Percentiles rank a stretch among this genome's conserved stretches.
Evolutionary conservation across 441 rosid species (phyloP).

Genomic region (Melastoma candidum): DNA sequence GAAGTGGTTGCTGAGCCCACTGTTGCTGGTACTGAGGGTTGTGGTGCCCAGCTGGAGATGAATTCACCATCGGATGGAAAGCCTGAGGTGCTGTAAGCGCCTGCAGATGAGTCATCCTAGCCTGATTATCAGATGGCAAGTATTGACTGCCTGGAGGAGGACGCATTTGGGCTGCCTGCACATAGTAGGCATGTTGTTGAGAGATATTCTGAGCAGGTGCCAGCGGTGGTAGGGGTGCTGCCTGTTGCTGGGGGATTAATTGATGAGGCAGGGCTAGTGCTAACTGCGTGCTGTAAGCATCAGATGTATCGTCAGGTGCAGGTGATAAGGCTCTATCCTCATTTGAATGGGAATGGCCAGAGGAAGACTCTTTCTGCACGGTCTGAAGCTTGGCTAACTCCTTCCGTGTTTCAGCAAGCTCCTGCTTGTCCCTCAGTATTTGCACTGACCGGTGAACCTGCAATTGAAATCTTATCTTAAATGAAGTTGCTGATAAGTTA

Average conservation of each 20-base stretch:
- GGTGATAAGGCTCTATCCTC: constrained; percentile 60
- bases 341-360: constrained; percentile 17
- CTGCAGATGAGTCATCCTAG: constrained; percentile 44
- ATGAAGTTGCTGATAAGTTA: too few species aligned
- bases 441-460: constrained; percentile 9
- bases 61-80: constrained; percentile 33
- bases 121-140: constrained; percentile 44
- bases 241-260: constrained; percentile 49
- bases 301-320: constrained; percentile 46
- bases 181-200: constrained; percentile 27
- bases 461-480: background rate
- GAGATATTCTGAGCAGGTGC: constrained; percentile 36
- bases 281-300: constrained; percentile 65
- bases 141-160: constrained; percentile 18
- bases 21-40: constrained; percentile 58
- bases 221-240: constrained; percentile 34
- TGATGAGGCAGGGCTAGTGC: constrained; percentile 89
- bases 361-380: constrained; percentile 8
- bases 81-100: constrained; percentile 40
- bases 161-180: too few species aligned
- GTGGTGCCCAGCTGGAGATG: constrained; percentile 33
- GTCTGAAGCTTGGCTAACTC: constrained; percentile 9
- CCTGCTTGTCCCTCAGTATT: constrained; percentile 7
- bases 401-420: constrained; percentile 9
- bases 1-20: constrained; percentile 59